phyloP scores from a whole-genome alignment of 306 rosid genomes.

The Carpinus fangiana region DNA sequence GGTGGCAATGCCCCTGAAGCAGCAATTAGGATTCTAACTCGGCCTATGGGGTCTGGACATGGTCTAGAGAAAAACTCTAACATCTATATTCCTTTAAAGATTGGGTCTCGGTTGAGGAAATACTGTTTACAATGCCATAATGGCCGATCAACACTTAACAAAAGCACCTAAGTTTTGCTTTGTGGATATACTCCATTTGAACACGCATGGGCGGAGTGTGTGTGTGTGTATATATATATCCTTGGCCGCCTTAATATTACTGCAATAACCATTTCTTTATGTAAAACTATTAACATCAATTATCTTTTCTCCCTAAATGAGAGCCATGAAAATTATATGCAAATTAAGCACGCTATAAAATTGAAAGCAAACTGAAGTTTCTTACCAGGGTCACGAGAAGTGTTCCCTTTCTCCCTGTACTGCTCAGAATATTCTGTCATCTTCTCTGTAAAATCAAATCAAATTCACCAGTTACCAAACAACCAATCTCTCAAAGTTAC shows the following conservation, averaged over 20 bases:
- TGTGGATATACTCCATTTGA: background rate
- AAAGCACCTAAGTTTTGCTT: background rate
- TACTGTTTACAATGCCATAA: background rate
- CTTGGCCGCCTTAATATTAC: background rate
- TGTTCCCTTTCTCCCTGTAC: slow-evolving; percentile 64
- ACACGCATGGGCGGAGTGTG: background rate
- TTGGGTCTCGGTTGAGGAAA: background rate
- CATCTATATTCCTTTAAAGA: background rate
- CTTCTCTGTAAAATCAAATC: slow-evolving; percentile 60
- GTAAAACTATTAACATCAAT: background rate
- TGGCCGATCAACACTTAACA: background rate
- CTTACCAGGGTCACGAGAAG: slow-evolving; percentile 65
- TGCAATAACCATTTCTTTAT: background rate
- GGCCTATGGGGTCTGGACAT: background rate
- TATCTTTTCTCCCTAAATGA: background rate
- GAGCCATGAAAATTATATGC: background rate
- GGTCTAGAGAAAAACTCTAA: slow-evolving; percentile 1
- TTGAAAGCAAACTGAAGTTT: slow-evolving; percentile 28
- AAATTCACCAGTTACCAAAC: slow-evolving; percentile 26
- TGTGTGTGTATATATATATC: background rate
- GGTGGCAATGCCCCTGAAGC: slow-evolving; percentile 2
- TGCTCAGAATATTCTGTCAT: slow-evolving; percentile 60
- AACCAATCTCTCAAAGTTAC: slow-evolving; percentile 13
- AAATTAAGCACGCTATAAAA: slow-evolving; percentile 15
- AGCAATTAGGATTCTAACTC: background rate